Evolutionary conservation across 768 basidiomycete species (phyloP).

Genomic region (Tricholoma hemisulphureum): DNA sequence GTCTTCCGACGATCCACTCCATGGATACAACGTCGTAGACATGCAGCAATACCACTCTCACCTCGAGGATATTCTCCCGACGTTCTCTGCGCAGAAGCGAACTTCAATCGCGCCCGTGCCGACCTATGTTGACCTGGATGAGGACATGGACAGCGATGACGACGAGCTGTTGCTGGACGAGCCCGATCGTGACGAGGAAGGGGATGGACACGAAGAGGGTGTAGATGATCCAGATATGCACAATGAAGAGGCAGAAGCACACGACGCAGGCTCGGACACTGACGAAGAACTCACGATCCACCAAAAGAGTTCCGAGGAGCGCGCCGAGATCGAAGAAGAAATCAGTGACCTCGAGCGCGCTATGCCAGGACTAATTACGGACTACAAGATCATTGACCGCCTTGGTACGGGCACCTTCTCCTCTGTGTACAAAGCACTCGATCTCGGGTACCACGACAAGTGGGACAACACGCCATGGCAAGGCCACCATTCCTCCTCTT

Average conservation of each 20-base stretch:
- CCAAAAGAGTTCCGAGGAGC: slow-evolving; percentile 63
- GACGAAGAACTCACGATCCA: slow-evolving; percentile 64
- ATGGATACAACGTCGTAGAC: slow-evolving; percentile 36
- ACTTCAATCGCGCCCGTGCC: slow-evolving; percentile 1
- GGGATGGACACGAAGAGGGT: slow-evolving; percentile 23
- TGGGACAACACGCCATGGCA: slow-evolving; percentile 79
- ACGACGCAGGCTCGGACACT: slow-evolving; percentile 31
- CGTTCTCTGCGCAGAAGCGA: slow-evolving; percentile 9
- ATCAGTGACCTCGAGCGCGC: slow-evolving; percentile 66
- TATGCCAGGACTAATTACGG: slow-evolving; percentile 60
- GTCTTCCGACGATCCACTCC: slow-evolving; percentile 54
- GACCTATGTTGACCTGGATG: slow-evolving; percentile 45
- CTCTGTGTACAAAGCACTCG: slow-evolving; percentile 97
- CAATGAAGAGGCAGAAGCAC: slow-evolving; percentile 29
- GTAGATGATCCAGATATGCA: slow-evolving; percentile 36
- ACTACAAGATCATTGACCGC: slow-evolving; percentile 84
- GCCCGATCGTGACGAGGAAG: slow-evolving; percentile 26
- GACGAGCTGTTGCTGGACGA: slow-evolving; percentile 19
- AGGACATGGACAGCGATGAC: slow-evolving; percentile 52
- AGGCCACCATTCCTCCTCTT: slow-evolving; percentile 57
- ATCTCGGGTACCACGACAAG: slow-evolving; percentile 68
- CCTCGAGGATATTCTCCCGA: slow-evolving; percentile 43
- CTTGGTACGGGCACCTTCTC: slow-evolving; percentile 98
- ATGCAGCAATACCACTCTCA: slow-evolving; percentile 51
- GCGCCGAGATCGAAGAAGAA: slow-evolving; percentile 71